Conservation (phyloP, 1,139 yeast species). For the Geotrichum bryndzae region DNA sequence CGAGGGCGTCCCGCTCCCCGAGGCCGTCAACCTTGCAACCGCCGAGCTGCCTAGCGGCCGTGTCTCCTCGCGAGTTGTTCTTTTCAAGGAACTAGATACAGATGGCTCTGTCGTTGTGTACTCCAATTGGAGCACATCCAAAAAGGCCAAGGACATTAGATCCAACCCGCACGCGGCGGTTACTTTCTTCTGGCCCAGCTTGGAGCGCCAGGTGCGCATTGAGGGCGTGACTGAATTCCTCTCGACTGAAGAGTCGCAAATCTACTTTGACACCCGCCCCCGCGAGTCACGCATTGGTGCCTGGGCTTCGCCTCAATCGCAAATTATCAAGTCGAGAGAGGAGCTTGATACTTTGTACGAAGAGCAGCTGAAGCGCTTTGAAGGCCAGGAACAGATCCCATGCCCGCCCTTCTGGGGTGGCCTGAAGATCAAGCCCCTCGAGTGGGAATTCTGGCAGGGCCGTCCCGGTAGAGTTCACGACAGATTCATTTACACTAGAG, state of each 20-base stretch:
- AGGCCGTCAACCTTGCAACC: conserved; percentile 74
- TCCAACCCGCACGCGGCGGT: conserved; percentile 75
- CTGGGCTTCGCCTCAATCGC: conserved; percentile 91
- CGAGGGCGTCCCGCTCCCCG: conserved; percentile 59
- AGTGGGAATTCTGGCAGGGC: conserved; percentile 97
- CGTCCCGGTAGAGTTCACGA: conserved; percentile 86
- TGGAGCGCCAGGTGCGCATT: conserved; percentile 87
- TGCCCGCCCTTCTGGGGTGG: conserved; percentile 98
- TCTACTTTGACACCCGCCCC: conserved; percentile 82
- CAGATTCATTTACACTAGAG: conserved; percentile 68
- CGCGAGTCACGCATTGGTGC: conserved; percentile 93
- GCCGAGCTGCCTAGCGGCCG: conserved; percentile 84
- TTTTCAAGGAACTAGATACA: conserved; percentile 81
- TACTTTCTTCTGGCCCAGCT: conserved; percentile 87
- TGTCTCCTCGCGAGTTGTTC: conserved; percentile 74
- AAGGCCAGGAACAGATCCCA: conserved; percentile 60
- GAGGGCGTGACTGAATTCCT: conserved; percentile 81
- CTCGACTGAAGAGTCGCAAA: conserved; percentile 62
- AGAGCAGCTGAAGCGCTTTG: conserved; percentile 51
- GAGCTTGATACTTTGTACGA: conserved; percentile 51
- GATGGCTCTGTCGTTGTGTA: conserved; percentile 75
- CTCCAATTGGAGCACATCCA: conserved; percentile 86
- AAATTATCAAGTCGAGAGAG: conserved; percentile 49
- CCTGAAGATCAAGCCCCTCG: conserved; percentile 75
- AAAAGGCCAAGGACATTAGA: conserved; percentile 64